These are phyloP conservation scores for Beauveria asiatica DNA, from an alignment of 2,329 filamentous ascomycete genomes.

Conservation along the genomic window DNA sequence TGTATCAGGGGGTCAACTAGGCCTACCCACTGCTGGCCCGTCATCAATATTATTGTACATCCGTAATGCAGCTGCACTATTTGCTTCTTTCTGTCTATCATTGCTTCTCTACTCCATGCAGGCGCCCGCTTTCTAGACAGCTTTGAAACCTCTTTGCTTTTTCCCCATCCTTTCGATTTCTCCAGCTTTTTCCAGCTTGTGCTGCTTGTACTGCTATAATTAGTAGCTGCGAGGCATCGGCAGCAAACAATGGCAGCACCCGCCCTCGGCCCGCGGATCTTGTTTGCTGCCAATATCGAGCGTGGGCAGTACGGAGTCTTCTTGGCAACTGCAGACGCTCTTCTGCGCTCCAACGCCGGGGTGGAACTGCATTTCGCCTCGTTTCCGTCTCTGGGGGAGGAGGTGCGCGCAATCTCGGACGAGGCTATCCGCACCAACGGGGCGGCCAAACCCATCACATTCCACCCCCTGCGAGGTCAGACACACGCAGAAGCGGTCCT, in stretches of 20 bases:
- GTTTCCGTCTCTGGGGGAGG: slow-evolving; percentile 25
- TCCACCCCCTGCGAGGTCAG: slow-evolving; percentile 20
- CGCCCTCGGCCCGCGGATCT: slow-evolving; percentile 16
- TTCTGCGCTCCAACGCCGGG: slow-evolving; percentile 24
- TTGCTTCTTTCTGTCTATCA: neutral
- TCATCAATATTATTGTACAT: neutral
- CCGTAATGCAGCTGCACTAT: neutral
- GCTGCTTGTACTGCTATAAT: neutral
- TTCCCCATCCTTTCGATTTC: neutral
- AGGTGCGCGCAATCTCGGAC: slow-evolving; percentile 11
- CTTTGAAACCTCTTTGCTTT: neutral
- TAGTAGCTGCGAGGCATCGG: neutral
- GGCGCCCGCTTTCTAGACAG: neutral
- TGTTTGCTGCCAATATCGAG: slow-evolving; percentile 38
- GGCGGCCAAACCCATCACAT: slow-evolving; percentile 17
- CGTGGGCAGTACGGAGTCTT: slow-evolving; percentile 39
- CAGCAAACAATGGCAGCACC: neutral
- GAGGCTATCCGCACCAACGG: slow-evolving; percentile 4
- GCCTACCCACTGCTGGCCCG: neutral
- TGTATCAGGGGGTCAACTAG: neutral
- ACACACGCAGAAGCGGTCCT: slow-evolving; percentile 11
- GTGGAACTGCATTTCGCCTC: slow-evolving; percentile 37
- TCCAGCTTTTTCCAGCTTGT: neutral
- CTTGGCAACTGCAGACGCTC: slow-evolving; percentile 32
- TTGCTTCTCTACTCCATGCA: neutral